A percentile compares a stretch with the other conserved stretches of the same genome.
Conservation (phyloP, 2,329 filamentous ascomycete genomes). For the Cordyceps militaris region DNA sequence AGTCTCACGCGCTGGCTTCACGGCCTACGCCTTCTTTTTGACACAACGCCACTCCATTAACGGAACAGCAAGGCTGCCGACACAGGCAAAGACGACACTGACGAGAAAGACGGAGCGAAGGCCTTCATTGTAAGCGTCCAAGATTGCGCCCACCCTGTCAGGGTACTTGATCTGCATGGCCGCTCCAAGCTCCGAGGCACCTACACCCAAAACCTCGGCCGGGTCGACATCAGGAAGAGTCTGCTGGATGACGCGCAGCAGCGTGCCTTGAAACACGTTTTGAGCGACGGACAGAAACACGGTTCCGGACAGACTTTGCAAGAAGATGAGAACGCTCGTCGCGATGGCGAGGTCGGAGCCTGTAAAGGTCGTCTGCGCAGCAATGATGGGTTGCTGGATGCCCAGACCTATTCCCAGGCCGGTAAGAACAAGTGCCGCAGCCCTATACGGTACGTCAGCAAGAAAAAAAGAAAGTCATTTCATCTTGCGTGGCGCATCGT, state of each 20-base stretch:
- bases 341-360: conserved; percentile 14
- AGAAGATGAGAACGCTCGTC: conserved; percentile 14
- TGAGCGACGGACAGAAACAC: conserved; percentile 16
- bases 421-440: not conserved
- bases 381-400: conserved; percentile 15
- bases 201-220: not conserved
- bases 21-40: conserved; percentile 9
- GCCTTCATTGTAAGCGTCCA: conserved; percentile 47
- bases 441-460: not conserved
- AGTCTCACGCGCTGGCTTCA: not conserved
- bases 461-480: not conserved
- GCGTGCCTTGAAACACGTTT: conserved; percentile 10
- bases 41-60: conserved; percentile 48
- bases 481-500: not conserved
- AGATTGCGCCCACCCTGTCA: not conserved
- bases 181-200: not conserved
- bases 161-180: not conserved
- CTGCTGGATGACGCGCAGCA: not conserved
- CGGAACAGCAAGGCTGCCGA: conserved; percentile 43
- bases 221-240: not conserved
- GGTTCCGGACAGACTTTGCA: conserved; percentile 11
- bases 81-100: conserved; percentile 38
- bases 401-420: conserved; percentile 15
- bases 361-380: conserved; percentile 15
- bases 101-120: conserved; percentile 49